These are phyloP conservation scores for Ambrosia trifida DNA, from an alignment of 129 eudicot species.

Conservation along the genomic window DNA sequence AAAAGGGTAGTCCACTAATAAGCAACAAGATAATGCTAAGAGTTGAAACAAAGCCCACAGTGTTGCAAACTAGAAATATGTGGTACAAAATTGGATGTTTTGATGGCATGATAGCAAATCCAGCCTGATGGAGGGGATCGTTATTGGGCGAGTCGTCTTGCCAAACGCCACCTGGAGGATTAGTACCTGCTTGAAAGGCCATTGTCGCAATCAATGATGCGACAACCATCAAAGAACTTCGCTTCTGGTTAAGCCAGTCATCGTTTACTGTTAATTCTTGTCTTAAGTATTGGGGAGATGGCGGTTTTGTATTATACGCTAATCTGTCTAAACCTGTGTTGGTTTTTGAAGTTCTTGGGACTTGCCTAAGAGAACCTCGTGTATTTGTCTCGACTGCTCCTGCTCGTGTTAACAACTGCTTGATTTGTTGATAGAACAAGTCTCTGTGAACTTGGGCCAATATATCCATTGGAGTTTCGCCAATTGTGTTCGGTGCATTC, in stretches of 20 bases:
- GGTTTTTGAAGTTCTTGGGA: background rate
- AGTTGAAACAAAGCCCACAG: slow-evolving; percentile 41
- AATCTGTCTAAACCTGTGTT: background rate
- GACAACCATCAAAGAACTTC: slow-evolving; percentile 50
- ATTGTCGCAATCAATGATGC: slow-evolving; percentile 61
- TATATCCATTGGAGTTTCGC: slow-evolving; percentile 38
- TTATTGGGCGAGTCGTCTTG: background rate
- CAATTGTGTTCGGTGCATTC: slow-evolving; percentile 31
- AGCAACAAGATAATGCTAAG: slow-evolving; percentile 54
- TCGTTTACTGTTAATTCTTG: background rate
- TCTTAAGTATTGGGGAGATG: background rate
- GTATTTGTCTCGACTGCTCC: slow-evolving; percentile 27
- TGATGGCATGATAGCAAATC: slow-evolving; percentile 38
- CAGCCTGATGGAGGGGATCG: slow-evolving; percentile 26
- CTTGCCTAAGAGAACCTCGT: background rate
- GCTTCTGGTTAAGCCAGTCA: slow-evolving; percentile 41
- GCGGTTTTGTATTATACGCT: background rate
- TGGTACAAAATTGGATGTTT: slow-evolving; percentile 18
- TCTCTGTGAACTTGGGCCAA: slow-evolving; percentile 29
- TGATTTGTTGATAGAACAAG: slow-evolving; percentile 29
- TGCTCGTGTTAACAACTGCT: slow-evolving; percentile 23
- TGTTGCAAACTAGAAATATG: slow-evolving; percentile 34
- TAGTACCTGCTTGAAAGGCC: slow-evolving; percentile 56
- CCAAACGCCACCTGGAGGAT: slow-evolving; percentile 63
- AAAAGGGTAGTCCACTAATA: slow-evolving; percentile 47